Conservation (phyloP, 495 filamentous ascomycete species). For the Neurospora sp. region DNA sequence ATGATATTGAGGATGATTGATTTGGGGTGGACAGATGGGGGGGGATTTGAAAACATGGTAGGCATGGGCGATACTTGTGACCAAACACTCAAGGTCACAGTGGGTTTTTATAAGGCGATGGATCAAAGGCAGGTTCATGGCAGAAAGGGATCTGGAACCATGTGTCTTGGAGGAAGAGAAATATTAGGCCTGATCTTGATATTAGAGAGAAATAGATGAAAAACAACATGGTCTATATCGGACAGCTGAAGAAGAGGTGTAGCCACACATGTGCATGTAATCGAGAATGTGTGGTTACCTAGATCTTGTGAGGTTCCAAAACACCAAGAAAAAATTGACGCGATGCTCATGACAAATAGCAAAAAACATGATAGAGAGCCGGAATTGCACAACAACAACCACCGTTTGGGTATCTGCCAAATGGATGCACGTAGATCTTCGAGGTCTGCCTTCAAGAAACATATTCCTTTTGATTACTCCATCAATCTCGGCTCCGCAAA, state of each 20-base stretch:
- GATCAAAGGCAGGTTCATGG: not conserved
- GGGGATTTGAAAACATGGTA: not conserved
- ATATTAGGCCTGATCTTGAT: not conserved
- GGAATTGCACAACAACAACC: not conserved
- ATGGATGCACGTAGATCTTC: not conserved
- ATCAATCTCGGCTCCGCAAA: not conserved
- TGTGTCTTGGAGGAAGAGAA: not conserved
- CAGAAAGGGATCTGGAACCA: not conserved
- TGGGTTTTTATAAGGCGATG: not conserved
- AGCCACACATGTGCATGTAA: not conserved
- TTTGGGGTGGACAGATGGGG: not conserved
- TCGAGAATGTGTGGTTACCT: not conserved
- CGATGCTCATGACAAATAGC: not conserved
- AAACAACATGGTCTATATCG: not conserved
- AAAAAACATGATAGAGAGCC: not conserved
- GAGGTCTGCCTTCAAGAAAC: not conserved
- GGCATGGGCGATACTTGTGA: not conserved
- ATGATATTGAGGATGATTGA: slow-evolving; percentile 88
- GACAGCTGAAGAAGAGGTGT: not conserved
- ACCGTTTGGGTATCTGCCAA: not conserved
- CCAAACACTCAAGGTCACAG: not conserved
- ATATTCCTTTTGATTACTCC: no score
- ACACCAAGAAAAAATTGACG: not conserved
- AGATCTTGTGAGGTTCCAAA: not conserved
- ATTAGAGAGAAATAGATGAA: not conserved